Evolutionary conservation across 2,329 filamentous ascomycete species (phyloP), one percentile per base, ranked within the genome.

Genomic region (Hirsutella thompsonii): DNA sequence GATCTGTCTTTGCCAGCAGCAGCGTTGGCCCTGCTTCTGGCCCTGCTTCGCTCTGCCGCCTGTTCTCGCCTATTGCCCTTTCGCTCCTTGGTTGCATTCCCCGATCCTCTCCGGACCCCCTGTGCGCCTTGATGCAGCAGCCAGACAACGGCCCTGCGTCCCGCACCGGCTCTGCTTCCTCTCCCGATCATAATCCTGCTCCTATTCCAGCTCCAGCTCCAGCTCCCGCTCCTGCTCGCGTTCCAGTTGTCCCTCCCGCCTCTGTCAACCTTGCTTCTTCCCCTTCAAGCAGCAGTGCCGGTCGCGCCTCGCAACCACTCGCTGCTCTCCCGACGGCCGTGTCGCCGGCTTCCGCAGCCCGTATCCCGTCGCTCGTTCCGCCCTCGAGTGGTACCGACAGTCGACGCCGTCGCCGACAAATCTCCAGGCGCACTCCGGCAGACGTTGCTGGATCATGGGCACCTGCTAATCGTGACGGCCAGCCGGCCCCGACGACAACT

Each of bases 51-150:
- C 23, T 6, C 23, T 26, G 23, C 23, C 11, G 32, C 14, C n/a
- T 34, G 32, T 34, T 10, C 18, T 34, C 32, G n/a, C 14, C 32
- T 8, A 34, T 34, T 16, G 32, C n/a, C 32, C 28, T 20, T 20
- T 16, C n/a, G 20, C 13, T 20, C 5, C n/a, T n/a, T 32, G 21
- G 36, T 21, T 23, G 33, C 38, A 21, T 38, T 40, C 37, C 37
- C 23, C 19, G 18, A 20, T 16, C 41, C 14, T 37, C 32, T 19
- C 32, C 33, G 35, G 40, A 43, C 29, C 29, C 45, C 46, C 47
- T 46, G 48, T 50, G 51, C 52, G 54, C 46, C 48, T 59, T 57
- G 47, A 59, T 59, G 56, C 56, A 52, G 47, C 49, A 53, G 44
- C 45, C 36, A 44, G 47, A 42, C 33, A 36, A 44, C 41, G 36